A percentile compares a stretch with the other conserved stretches of the same genome.
These are phyloP conservation scores for Acacia melanoxylon DNA, from an alignment of 306 rosid genomes.

Conservation along the genomic window DNA sequence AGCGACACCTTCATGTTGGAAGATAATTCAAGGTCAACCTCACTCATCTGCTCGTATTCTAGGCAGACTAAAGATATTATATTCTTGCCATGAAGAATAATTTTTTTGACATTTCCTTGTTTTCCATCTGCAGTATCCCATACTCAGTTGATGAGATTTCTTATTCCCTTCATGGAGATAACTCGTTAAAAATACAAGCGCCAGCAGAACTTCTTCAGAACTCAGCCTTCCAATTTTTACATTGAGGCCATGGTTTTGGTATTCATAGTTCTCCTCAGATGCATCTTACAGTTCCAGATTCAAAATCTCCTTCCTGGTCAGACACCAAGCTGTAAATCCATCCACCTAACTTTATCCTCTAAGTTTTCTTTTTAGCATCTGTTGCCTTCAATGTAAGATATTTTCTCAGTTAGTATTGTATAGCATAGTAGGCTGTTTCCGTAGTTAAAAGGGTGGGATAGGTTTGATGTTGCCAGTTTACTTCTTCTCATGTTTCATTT, in stretches of 20 bases:
- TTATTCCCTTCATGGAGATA: slow-evolving; percentile 43
- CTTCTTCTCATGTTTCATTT: slow-evolving; percentile 23
- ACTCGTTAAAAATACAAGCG: slow-evolving; percentile 56
- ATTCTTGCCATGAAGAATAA: background rate
- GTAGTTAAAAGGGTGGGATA: slow-evolving; percentile 47
- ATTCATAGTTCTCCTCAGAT: slow-evolving; percentile 25
- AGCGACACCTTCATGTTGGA: slow-evolving; percentile 69
- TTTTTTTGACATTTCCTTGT: background rate
- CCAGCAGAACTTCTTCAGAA: slow-evolving; percentile 69
- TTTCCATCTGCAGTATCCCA: slow-evolving; percentile 72
- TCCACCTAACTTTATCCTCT: slow-evolving; percentile 1
- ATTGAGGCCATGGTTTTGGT: slow-evolving; percentile 42
- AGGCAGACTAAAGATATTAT: background rate
- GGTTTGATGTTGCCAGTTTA: slow-evolving; percentile 39
- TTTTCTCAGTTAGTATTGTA: slow-evolving; percentile 49
- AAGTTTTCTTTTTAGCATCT: slow-evolving; percentile 36
- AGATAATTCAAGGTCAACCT: slow-evolving; percentile 79
- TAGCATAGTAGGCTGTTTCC: slow-evolving; percentile 38
- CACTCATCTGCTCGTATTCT: background rate
- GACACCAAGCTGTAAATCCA: slow-evolving; percentile 56
- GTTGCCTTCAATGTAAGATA: slow-evolving; percentile 40
- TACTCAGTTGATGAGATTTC: slow-evolving; percentile 71
- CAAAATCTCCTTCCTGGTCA: slow-evolving; percentile 26
- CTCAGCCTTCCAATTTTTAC: slow-evolving; percentile 80
- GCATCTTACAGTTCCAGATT: slow-evolving; percentile 32